Evolutionary conservation across 805 yeast genomes (phyloP), one percentile per base, ranked within the genome.

Genomic region (Kazachstania taianensis): DNA sequence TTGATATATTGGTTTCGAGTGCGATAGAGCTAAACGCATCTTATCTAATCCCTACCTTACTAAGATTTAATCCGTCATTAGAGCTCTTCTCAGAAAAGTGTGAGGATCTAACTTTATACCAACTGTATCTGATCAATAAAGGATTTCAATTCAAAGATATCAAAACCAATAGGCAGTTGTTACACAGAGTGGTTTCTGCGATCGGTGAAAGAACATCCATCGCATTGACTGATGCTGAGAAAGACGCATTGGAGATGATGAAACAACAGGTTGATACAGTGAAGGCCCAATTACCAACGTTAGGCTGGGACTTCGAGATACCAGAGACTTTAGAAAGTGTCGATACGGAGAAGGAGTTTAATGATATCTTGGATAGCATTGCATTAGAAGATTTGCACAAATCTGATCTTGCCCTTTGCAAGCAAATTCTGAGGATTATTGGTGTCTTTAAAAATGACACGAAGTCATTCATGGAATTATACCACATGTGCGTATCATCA

Each of bases 401-500:
- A 9, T 44, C 46, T 23, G 52, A 62, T 31, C 42, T 65, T 8
- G 13, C 27, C 5, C 28, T 50, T 9, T 49, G 53, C 7, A 43
- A 33, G 16, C 35, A 22, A 16, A 23, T 52, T 5, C 18, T 53
- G 26, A 50, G 52, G 34, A 38, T 40, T 9, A 31, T 44, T 20
- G 56, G 57, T 7, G 29, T 42, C 2, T 41, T 39, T 23, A 47
- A 37, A 20, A 36, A 41, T 14, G 39, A 55, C 30, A 40, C 43
- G 5, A 50, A 57, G 7, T 41, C 44, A 7, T 59, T 65, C 7
- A 44, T 66, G 33, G 57, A 60, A 29, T 57, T 63, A 32, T 69
- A 56, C 40, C 67, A 69, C 40, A 45, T 49, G 20, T 68, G 63
- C 47, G 63, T 62, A 43, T 46, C 53, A 13, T 61, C 57, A 17